These are phyloP conservation scores for Aspergillus melleus DNA, from an alignment of 2,329 filamentous ascomycete species.

Conservation along the genomic window DNA sequence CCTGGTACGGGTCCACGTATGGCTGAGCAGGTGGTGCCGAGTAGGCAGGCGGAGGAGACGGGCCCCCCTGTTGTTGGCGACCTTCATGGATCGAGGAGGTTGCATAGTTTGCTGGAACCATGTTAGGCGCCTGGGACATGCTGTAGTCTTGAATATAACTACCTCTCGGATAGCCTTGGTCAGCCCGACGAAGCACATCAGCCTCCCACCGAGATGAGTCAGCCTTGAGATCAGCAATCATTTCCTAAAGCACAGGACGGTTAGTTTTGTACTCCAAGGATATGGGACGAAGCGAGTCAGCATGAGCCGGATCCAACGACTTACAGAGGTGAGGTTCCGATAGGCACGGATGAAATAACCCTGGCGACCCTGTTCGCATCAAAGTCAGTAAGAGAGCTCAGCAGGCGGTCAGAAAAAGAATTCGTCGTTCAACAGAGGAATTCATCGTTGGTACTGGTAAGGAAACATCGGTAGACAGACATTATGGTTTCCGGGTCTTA, in stretches of 20 bases:
- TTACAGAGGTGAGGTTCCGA: constrained; percentile 74
- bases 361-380: constrained; percentile 58
- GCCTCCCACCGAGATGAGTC: constrained; percentile 55
- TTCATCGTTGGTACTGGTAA: constrained; percentile 3
- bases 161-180: constrained; percentile 44
- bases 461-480: constrained; percentile 49
- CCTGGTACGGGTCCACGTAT: constrained; percentile 38
- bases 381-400: constrained; percentile 31
- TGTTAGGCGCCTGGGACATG: constrained; percentile 39
- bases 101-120: constrained; percentile 38
- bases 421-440: constrained; percentile 2
- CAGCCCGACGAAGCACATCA: constrained; percentile 41
- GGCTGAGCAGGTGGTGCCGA: constrained; percentile 34
- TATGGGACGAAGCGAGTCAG: not conserved
- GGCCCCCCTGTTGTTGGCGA: constrained; percentile 39
- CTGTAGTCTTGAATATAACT: constrained; percentile 42
- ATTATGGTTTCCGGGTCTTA: constrained; percentile 72
- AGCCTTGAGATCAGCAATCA: constrained; percentile 56
- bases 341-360: constrained; percentile 80
- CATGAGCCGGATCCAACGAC: constrained; percentile 30
- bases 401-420: not conserved
- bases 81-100: constrained; percentile 39
- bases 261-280: constrained; percentile 20
- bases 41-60: constrained; percentile 39
- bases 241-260: constrained; percentile 43